Percentiles rank a stretch among this genome's conserved stretches.
These are phyloP conservation scores for Diphasiastrum complanatum DNA, from an alignment of 83 land plant species.

Conservation along the genomic window DNA sequence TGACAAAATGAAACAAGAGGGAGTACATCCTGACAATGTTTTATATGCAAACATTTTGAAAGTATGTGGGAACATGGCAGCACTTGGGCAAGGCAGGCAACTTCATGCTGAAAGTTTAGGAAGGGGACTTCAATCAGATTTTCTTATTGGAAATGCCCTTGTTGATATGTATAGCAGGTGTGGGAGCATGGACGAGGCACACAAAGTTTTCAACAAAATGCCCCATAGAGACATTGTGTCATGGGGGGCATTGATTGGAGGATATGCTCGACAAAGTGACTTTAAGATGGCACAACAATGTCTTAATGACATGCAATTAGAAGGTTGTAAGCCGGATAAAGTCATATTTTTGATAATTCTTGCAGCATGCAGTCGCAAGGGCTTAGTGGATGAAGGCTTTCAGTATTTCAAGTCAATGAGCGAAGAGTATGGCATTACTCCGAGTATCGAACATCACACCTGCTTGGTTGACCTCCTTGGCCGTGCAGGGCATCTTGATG, in stretches of 20 bases:
- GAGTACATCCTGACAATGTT: neutral
- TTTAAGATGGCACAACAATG: neutral
- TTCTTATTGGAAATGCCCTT: slow-evolving; percentile 34
- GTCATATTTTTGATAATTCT: slow-evolving; percentile 3
- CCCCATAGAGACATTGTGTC: neutral
- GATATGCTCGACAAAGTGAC: neutral
- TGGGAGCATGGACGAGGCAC: slow-evolving; percentile 2
- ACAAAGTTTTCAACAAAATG: neutral
- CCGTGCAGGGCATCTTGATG: neutral
- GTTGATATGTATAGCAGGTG: slow-evolving; percentile 23
- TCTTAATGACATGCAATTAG: neutral
- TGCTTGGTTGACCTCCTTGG: neutral
- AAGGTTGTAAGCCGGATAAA: neutral
- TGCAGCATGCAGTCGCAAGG: neutral
- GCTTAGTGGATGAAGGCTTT: too few relatives aligned
- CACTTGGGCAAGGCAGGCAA: slow-evolving; percentile 17
- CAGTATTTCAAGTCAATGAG: neutral
- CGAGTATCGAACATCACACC: neutral
- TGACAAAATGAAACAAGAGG: slow-evolving; percentile 18
- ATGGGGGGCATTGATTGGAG: slow-evolving; percentile 9
- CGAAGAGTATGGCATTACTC: neutral
- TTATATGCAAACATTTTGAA: slow-evolving; percentile 23
- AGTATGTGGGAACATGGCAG: slow-evolving; percentile 25
- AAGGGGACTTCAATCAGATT: slow-evolving; percentile 25
- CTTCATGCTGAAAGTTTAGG: slow-evolving; percentile 36